These are phyloP conservation scores for Cladosporium velox DNA, from an alignment of 2,329 filamentous ascomycete species.

Conservation along the genomic window DNA sequence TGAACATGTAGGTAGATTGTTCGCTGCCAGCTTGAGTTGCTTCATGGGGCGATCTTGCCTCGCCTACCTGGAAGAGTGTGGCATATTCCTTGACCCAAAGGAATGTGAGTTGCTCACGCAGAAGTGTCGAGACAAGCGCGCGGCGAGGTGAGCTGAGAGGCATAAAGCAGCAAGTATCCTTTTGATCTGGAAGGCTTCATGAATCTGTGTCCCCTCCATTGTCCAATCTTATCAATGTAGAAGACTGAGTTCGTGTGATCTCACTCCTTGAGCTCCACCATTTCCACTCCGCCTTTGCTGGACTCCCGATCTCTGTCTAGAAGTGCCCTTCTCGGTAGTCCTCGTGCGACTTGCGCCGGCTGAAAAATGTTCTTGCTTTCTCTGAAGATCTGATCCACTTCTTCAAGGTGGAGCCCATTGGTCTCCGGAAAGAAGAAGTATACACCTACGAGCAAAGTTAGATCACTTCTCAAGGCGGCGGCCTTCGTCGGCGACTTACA, in stretches of 20 bases:
- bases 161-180: background rate
- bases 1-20: too few species aligned
- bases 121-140: too few species aligned
- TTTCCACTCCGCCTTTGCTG: background rate
- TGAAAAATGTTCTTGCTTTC: background rate
- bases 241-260: background rate
- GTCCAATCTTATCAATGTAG: background rate
- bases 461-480: background rate
- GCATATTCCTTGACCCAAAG: too few species aligned
- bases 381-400: constrained; percentile 45
- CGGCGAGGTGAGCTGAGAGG: too few species aligned
- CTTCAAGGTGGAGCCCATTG: constrained; percentile 54
- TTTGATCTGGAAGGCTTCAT: too few species aligned
- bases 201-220: background rate
- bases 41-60: too few species aligned
- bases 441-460: constrained; percentile 41
- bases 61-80: too few species aligned
- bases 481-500: background rate
- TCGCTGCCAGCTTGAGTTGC: too few species aligned
- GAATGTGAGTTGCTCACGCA: too few species aligned
- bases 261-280: background rate
- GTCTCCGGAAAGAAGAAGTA: constrained; percentile 58
- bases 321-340: background rate
- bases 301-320: background rate
- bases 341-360: background rate